These are phyloP conservation scores for Chloranthus sessilifolius DNA, from an alignment of 164 flowering plant species.

Conservation along the genomic window DNA sequence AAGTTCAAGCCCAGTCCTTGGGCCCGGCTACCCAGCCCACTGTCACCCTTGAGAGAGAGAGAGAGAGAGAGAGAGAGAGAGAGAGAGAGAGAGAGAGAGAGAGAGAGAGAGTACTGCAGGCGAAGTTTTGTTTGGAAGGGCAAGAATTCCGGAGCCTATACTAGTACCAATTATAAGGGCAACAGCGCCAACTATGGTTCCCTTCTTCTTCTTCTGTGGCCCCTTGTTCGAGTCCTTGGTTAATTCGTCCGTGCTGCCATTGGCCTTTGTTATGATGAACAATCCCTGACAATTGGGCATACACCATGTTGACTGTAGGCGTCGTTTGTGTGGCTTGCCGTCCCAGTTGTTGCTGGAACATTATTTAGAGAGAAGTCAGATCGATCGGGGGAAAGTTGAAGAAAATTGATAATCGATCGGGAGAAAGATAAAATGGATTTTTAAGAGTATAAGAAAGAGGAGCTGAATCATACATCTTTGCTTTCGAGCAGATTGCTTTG, in stretches of 20 bases:
- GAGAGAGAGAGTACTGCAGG: conserved; percentile 48
- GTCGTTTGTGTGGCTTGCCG: too few species aligned
- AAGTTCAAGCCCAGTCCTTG: too few species aligned
- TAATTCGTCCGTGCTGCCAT: conserved; percentile 5
- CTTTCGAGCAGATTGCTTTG: conserved; percentile 14
- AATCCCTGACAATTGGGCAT: conserved; percentile 9
- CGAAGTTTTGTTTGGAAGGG: conserved; percentile 65
- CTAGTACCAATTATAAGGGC: conserved; percentile 75
- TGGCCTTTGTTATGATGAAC: conserved; percentile 15
- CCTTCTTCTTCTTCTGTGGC: conserved; percentile 36
- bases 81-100: conserved; percentile 9
- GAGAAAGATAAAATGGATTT: not conserved
- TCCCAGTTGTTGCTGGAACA: too few species aligned
- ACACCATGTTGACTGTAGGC: too few species aligned
- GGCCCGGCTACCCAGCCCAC: too few species aligned
- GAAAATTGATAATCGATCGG: too few species aligned
- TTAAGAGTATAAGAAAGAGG: not conserved
- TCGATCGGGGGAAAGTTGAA: too few species aligned
- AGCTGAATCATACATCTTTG: conserved; percentile 22
- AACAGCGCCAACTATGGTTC: conserved; percentile 62
- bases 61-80: conserved; percentile 14
- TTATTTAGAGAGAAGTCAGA: too few species aligned
- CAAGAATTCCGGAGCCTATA: conserved; percentile 79
- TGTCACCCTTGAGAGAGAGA: not conserved
- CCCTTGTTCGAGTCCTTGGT: conserved; percentile 6